Conservation (phyloP, 148 eudicot genomes). For the Vaccinium vitisidaea region DNA sequence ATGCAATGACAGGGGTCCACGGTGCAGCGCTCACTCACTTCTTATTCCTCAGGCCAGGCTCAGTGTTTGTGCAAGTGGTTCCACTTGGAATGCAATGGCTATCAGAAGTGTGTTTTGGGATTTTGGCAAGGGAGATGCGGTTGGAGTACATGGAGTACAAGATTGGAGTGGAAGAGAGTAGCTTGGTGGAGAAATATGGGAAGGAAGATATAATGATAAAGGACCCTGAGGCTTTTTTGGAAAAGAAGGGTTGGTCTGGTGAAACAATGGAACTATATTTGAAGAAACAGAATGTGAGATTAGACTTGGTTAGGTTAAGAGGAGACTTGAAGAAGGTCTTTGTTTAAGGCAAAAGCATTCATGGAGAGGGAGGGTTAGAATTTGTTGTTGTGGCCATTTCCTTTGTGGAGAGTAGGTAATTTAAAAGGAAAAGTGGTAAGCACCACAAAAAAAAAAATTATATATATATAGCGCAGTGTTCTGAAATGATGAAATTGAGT, state of each 20-base stretch:
- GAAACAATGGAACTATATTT: conserved; percentile 38
- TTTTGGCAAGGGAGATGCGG: conserved; percentile 37
- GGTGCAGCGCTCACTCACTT: conserved; percentile 59
- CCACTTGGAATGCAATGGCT: conserved; percentile 51
- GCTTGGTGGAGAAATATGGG: conserved; percentile 39
- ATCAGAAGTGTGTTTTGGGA: conserved; percentile 44
- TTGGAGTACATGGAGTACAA: conserved; percentile 57
- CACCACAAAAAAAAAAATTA: neutral
- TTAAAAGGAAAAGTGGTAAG: neutral
- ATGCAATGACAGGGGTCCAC: conserved; percentile 52
- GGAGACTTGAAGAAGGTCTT: conserved; percentile 34
- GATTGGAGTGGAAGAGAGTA: conserved; percentile 48
- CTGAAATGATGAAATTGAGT: neutral
- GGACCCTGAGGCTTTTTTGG: conserved; percentile 24
- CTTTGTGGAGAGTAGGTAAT: neutral
- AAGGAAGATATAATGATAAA: conserved; percentile 30
- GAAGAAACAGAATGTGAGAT: conserved; percentile 45
- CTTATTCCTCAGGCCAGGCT: conserved; percentile 46
- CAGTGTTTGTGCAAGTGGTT: conserved; percentile 46
- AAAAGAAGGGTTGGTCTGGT: conserved; percentile 31
- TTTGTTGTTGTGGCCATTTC: neutral
- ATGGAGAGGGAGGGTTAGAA: conserved; percentile 27
- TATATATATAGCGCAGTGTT: neutral
- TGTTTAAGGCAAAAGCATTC: conserved; percentile 38
- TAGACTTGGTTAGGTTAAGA: conserved; percentile 43